Percentiles rank a stretch among this genome's conserved stretches.
phyloP scores from a whole-genome alignment of 306 rosid genomes.

The Quercus gilva region DNA sequence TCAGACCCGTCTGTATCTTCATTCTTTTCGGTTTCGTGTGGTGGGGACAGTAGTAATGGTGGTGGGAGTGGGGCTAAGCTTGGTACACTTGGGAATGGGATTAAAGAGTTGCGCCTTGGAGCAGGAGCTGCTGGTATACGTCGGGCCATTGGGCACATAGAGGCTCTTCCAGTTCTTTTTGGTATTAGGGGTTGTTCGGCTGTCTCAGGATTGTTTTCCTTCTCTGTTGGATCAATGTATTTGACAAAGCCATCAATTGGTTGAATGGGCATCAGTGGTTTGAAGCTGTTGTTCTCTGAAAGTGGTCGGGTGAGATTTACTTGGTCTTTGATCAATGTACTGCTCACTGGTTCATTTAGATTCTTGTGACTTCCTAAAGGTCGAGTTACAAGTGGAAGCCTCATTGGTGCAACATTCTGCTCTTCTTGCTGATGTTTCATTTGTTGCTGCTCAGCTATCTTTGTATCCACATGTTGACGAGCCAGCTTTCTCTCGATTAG shows the following conservation, averaged over 20 bases:
- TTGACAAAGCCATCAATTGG: slow-evolving; percentile 52
- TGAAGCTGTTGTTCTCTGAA: slow-evolving; percentile 52
- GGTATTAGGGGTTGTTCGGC: slow-evolving; percentile 49
- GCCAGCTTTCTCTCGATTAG: slow-evolving; percentile 92
- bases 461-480: slow-evolving; percentile 87
- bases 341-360: slow-evolving; percentile 39
- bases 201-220: slow-evolving; percentile 80
- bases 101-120: slow-evolving; percentile 83
- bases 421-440: slow-evolving; percentile 63
- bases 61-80: slow-evolving; percentile 45
- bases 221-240: slow-evolving; percentile 61
- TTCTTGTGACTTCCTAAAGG: slow-evolving; percentile 52
- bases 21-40: slow-evolving; percentile 40
- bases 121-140: slow-evolving; percentile 46
- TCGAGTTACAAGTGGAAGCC: slow-evolving; percentile 45
- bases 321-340: slow-evolving; percentile 46
- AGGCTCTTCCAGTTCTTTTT: slow-evolving; percentile 72
- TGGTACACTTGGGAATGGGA: slow-evolving; percentile 67
- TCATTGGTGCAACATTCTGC: slow-evolving; percentile 39
- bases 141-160: slow-evolving; percentile 58
- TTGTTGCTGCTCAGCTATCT: slow-evolving; percentile 90
- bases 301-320: slow-evolving; percentile 48
- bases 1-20: slow-evolving; percentile 51
- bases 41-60: slow-evolving; percentile 40
- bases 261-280: slow-evolving; percentile 42